phyloP scores from a whole-genome alignment of 108 stramenopile species.

The Cyclotella cryptica region DNA sequence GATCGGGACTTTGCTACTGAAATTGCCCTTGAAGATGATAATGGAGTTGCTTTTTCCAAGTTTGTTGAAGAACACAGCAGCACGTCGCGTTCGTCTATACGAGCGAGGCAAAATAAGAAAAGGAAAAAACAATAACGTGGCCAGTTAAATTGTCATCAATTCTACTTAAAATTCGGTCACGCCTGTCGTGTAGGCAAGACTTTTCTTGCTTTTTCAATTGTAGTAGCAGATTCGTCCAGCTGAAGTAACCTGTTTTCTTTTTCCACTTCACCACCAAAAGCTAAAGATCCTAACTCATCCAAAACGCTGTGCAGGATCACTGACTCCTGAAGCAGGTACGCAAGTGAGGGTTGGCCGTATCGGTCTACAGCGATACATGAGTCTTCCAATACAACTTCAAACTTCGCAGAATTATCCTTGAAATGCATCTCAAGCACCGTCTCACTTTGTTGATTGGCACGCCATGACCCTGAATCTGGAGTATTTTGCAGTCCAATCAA shows the following conservation, averaged over 20 bases:
- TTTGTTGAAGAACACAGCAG: constrained; percentile 50
- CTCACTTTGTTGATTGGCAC: constrained; percentile 58
- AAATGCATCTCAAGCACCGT: constrained; percentile 65
- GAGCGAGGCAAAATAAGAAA: constrained; percentile 31
- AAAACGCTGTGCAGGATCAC: constrained; percentile 67
- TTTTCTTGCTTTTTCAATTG: constrained; percentile 60
- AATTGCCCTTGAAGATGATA: constrained; percentile 68
- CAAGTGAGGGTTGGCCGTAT: constrained; percentile 66
- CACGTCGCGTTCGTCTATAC: constrained; percentile 16
- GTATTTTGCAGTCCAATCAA: constrained; percentile 73
- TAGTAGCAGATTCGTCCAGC: constrained; percentile 51
- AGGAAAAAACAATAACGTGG: constrained; percentile 12
- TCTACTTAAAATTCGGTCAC: constrained; percentile 1
- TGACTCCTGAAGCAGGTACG: constrained; percentile 74
- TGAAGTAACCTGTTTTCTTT: constrained; percentile 64
- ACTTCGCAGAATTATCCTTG: constrained; percentile 72
- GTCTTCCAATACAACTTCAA: constrained; percentile 52
- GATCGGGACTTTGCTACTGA: constrained; percentile 77
- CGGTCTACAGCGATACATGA: constrained; percentile 55
- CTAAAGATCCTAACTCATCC: constrained; percentile 70
- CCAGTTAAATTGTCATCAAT: not conserved
- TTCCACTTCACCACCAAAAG: constrained; percentile 61
- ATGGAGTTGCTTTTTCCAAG: constrained; percentile 56
- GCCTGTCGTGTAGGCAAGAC: constrained; percentile 73
- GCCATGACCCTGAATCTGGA: constrained; percentile 67